These are phyloP conservation scores for Coniochaeta ligniaria DNA, from an alignment of 2,329 filamentous ascomycete species.

Conservation along the genomic window DNA sequence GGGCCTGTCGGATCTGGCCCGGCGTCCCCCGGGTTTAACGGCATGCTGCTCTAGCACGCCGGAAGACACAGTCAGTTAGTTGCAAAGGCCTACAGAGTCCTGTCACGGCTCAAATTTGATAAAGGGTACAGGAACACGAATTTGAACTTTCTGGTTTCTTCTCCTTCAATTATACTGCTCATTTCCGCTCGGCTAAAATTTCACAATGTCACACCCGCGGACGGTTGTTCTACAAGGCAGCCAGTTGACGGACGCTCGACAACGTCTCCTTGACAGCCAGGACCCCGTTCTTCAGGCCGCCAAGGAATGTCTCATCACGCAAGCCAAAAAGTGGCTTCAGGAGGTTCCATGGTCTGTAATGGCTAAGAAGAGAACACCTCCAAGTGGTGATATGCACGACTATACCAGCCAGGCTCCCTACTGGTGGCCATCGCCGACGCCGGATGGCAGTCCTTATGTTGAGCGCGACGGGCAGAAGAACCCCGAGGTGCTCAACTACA, in stretches of 20 bases:
- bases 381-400: slow-evolving; percentile 14
- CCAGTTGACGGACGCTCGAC: slow-evolving; percentile 6
- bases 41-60: background rate
- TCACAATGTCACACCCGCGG: slow-evolving; percentile 6
- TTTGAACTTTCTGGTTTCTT: background rate
- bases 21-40: background rate
- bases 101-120: background rate
- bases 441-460: slow-evolving; percentile 17
- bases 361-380: slow-evolving; percentile 10
- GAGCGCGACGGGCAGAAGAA: slow-evolving; percentile 17
- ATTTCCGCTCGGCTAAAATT: background rate
- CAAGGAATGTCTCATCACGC: slow-evolving; percentile 8
- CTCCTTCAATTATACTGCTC: background rate
- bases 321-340: slow-evolving; percentile 12
- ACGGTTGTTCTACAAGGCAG: slow-evolving; percentile 11
- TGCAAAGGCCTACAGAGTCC: background rate
- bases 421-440: slow-evolving; percentile 14
- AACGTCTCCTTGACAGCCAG: slow-evolving; percentile 1
- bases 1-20: background rate
- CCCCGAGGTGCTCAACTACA: slow-evolving; percentile 12
- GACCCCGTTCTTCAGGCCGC: slow-evolving; percentile 1
- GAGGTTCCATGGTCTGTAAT: slow-evolving; percentile 19
- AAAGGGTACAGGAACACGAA: background rate
- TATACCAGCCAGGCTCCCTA: slow-evolving; percentile 17
- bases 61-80: background rate